A percentile compares a stretch with the other conserved stretches of the same genome.
phyloP scores from a whole-genome alignment of 305 asterid species.

The Fraxinus dipetala region DNA sequence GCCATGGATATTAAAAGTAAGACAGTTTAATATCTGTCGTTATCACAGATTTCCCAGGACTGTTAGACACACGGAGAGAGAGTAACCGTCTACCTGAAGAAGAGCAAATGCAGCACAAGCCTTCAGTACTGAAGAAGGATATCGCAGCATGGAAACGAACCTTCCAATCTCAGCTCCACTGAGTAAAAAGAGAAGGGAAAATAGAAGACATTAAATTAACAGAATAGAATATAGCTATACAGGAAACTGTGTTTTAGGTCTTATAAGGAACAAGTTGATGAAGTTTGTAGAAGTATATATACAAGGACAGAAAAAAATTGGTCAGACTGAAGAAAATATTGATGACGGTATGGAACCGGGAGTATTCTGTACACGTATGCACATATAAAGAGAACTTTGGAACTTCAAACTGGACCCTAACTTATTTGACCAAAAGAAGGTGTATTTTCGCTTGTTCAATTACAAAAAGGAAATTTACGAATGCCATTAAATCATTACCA shows the following conservation, averaged over 20 bases:
- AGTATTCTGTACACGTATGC: background rate
- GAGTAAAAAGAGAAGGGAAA: conserved; percentile 12
- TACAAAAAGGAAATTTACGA: background rate
- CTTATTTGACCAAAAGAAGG: background rate
- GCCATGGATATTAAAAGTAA: background rate
- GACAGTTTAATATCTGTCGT: too few species aligned
- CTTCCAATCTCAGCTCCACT: conserved; percentile 86
- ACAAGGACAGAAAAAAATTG: background rate
- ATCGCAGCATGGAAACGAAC: conserved; percentile 69
- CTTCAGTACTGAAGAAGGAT: conserved; percentile 62
- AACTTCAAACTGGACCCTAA: background rate
- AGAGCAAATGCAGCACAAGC: conserved; percentile 95
- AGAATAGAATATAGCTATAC: too few species aligned
- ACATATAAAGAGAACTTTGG: background rate
- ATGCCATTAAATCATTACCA: background rate
- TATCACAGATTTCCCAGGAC: background rate
- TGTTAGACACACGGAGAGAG: background rate
- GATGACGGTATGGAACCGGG: background rate
- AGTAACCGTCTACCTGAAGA: conserved; percentile 54
- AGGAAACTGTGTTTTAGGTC: background rate
- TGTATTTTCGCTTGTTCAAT: background rate
- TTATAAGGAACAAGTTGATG: background rate
- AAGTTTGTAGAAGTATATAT: background rate
- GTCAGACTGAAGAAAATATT: background rate
- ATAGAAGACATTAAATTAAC: background rate